Evolutionary conservation across 345 rosid genomes (phyloP).

Genomic region (Cardiospermum halicacabum): DNA sequence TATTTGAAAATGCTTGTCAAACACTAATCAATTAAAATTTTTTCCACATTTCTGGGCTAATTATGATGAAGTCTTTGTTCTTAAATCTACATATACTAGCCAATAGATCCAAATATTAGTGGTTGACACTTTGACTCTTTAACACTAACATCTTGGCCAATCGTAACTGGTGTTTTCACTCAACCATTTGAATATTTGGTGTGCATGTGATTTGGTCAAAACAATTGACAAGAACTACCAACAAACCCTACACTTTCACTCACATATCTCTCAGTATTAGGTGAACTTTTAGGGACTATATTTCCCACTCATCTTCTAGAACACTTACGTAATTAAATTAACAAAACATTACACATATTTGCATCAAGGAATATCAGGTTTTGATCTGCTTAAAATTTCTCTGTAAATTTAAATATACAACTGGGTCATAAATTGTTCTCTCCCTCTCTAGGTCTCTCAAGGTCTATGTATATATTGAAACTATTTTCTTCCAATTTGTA

Average conservation of each 20-base stretch:
- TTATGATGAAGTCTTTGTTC: not conserved
- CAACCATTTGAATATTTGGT: not conserved
- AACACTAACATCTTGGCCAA: slow-evolving; percentile 2
- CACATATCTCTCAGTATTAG: not conserved
- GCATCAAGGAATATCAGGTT: not conserved
- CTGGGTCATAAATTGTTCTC: too few relatives aligned
- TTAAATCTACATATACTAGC: not conserved
- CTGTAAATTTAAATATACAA: too few relatives aligned
- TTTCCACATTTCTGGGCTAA: not conserved
- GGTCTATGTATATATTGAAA: too few relatives aligned
- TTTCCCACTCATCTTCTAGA: slow-evolving; percentile 8
- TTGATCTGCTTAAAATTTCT: too few relatives aligned
- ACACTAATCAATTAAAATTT: not conserved
- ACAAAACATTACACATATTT: not conserved
- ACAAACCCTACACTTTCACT: slow-evolving; percentile 7
- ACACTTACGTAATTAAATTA: not conserved
- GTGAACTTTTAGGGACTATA: slow-evolving; percentile 7
- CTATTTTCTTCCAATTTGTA: too few relatives aligned
- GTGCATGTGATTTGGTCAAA: slow-evolving; percentile 12
- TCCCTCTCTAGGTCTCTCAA: too few relatives aligned
- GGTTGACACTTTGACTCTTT: slow-evolving; percentile 5
- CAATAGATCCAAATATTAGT: not conserved
- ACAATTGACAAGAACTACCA: slow-evolving; percentile 15
- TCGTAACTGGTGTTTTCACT: not conserved
- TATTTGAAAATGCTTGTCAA: not conserved